These are phyloP conservation scores for Curvularia sp. DNA, from an alignment of 2,329 filamentous ascomycete genomes.

Conservation along the genomic window DNA sequence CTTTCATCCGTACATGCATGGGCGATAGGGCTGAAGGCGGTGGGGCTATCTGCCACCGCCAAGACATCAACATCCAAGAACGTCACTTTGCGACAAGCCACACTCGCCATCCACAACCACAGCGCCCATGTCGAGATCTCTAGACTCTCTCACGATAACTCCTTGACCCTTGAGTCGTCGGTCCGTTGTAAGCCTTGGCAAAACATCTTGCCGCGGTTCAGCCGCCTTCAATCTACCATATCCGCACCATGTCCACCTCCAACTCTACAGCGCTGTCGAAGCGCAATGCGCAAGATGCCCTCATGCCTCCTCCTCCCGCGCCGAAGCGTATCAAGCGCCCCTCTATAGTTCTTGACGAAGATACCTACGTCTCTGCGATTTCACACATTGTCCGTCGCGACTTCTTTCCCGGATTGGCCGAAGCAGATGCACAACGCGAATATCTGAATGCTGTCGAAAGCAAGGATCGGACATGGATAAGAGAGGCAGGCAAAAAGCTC, in stretches of 20 bases:
- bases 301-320: slow-evolving; percentile 88
- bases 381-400: slow-evolving; percentile 95
- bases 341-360: slow-evolving; percentile 86
- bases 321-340: slow-evolving; percentile 92
- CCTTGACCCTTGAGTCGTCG: background rate
- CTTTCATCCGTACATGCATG: slow-evolving; percentile 7
- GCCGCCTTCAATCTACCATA: background rate
- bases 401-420: slow-evolving; percentile 91
- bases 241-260: slow-evolving; percentile 30
- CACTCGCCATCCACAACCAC: slow-evolving; percentile 6
- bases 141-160: too few relatives aligned
- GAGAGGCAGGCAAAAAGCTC: slow-evolving; percentile 70
- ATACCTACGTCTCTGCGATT: slow-evolving; percentile 86
- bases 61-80: slow-evolving; percentile 22
- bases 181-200: background rate
- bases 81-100: slow-evolving; percentile 23
- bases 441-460: slow-evolving; percentile 92
- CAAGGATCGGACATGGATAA: slow-evolving; percentile 83
- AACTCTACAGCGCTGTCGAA: slow-evolving; percentile 70
- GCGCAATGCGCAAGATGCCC: slow-evolving; percentile 67
- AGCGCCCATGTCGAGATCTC: slow-evolving; percentile 1
- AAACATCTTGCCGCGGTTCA: background rate
- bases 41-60: slow-evolving; percentile 30
- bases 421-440: slow-evolving; percentile 86
- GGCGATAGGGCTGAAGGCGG: slow-evolving; percentile 44